A percentile compares a stretch with the other conserved stretches of the same genome.
Conservation (phyloP, 2,329 filamentous ascomycete genomes). For the Aspergillus pseudoterreus region DNA sequence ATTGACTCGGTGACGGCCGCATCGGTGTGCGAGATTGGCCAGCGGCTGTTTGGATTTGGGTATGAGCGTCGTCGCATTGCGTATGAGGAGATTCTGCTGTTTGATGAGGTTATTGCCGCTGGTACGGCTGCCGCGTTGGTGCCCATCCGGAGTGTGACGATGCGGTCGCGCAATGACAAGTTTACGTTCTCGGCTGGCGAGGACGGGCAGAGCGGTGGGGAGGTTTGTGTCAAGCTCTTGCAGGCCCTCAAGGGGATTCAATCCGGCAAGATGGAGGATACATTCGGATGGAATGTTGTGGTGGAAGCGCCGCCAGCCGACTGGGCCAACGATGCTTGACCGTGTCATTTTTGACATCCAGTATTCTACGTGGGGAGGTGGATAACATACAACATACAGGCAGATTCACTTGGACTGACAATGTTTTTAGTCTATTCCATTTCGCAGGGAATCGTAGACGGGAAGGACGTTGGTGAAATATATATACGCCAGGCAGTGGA, state of each 20-base stretch:
- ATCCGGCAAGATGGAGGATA: conserved; percentile 71
- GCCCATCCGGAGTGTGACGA: conserved; percentile 85
- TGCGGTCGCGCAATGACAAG: conserved; percentile 55
- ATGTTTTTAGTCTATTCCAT: too few species aligned
- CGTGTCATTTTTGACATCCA: too few species aligned
- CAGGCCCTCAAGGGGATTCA: conserved; percentile 80
- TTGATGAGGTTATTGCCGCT: conserved; percentile 82
- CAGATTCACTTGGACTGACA: too few species aligned
- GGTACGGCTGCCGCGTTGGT: conserved; percentile 85
- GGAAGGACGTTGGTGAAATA: too few species aligned
- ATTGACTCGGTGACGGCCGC: conserved; percentile 85
- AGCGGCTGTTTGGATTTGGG: conserved; percentile 71
- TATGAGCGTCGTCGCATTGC: conserved; percentile 67
- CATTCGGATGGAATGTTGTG: conserved; percentile 64
- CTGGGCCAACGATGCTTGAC: conserved; percentile 17
- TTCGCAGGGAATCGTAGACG: too few species aligned
- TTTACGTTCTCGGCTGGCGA: conserved; percentile 50
- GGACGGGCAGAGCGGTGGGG: conserved; percentile 52
- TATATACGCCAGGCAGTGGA: too few species aligned
- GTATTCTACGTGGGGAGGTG: too few species aligned
- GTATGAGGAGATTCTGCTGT: conserved; percentile 60
- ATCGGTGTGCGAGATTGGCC: conserved; percentile 70
- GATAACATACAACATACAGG: too few species aligned
- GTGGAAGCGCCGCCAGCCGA: conserved; percentile 33
- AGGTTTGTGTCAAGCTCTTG: conserved; percentile 68